phyloP scores from a whole-genome alignment of 805 yeast genomes.

The Candida namnaoensis region DNA sequence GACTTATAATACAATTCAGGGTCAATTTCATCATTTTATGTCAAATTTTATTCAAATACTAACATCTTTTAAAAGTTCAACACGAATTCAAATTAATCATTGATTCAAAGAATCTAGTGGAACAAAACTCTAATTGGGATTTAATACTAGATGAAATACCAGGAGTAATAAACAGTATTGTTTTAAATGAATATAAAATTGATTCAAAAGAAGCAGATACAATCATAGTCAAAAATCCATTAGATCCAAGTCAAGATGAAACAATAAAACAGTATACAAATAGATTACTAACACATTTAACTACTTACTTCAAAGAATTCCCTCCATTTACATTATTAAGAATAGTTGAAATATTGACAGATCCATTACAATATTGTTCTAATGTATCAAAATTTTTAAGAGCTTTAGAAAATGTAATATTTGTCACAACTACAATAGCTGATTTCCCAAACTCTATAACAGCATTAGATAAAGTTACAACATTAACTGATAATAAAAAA shows the following conservation, averaged over 20 bases:
- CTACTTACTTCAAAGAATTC: slow-evolving; percentile 3
- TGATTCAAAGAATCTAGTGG: not conserved
- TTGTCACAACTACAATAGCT: slow-evolving; percentile 8
- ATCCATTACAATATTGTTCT: slow-evolving; percentile 32
- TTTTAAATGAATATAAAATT: not conserved
- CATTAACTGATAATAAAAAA: not conserved
- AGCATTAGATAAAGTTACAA: not conserved
- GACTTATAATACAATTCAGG: no score
- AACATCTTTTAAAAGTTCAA: no score
- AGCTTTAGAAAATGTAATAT: slow-evolving; percentile 23
- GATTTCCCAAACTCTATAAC: slow-evolving; percentile 4
- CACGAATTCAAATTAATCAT: no score
- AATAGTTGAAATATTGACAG: slow-evolving; percentile 35
- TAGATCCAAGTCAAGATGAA: slow-evolving; percentile 1
- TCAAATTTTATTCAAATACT: no score
- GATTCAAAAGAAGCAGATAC: not conserved
- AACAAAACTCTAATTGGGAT: slow-evolving; percentile 2
- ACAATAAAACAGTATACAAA: slow-evolving; percentile 6
- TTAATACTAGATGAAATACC: slow-evolving; percentile 1
- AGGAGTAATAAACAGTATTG: not conserved
- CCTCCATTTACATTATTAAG: slow-evolving; percentile 42
- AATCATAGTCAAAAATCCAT: slow-evolving; percentile 3
- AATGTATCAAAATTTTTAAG: slow-evolving; percentile 33
- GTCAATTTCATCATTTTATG: no score
- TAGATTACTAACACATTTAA: slow-evolving; percentile 4